Conservation (phyloP, 2,329 filamentous ascomycete species). For the Parastagonospora avenae region DNA sequence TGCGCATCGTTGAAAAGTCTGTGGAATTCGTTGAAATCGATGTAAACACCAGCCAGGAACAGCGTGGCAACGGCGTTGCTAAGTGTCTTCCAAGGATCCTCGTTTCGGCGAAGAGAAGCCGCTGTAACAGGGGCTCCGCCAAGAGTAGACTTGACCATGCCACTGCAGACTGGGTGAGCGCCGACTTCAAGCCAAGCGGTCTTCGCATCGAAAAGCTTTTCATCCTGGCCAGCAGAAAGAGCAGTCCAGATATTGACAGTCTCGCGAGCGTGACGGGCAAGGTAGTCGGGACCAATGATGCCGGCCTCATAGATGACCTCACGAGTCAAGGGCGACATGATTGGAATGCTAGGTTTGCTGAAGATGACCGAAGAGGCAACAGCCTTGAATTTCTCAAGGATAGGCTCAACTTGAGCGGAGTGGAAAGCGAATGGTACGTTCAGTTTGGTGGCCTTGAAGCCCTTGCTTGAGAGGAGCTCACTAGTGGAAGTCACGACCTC, state of each 20-base stretch:
- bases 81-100: constrained; percentile 69
- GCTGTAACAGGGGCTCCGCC: constrained; percentile 60
- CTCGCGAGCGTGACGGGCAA: constrained; percentile 68
- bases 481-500: constrained; percentile 63
- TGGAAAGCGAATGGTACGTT: constrained; percentile 72
- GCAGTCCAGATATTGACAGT: constrained; percentile 72
- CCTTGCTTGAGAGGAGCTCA: constrained; percentile 55
- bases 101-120: constrained; percentile 66
- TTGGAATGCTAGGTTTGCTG: constrained; percentile 62
- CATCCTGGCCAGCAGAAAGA: constrained; percentile 62
- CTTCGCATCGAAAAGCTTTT: constrained; percentile 66
- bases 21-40: constrained; percentile 76
- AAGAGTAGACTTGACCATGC: constrained; percentile 70
- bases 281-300: constrained; percentile 65
- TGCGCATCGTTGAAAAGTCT: constrained; percentile 63
- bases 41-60: constrained; percentile 64
- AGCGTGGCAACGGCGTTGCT: constrained; percentile 63
- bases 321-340: constrained; percentile 71
- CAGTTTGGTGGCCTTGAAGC: constrained; percentile 66
- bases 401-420: constrained; percentile 67
- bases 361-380: constrained; percentile 61
- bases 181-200: constrained; percentile 76
- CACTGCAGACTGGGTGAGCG: constrained; percentile 72
- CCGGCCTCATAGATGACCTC: constrained; percentile 63
- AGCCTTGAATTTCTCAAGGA: constrained; percentile 64